Percentiles rank a stretch among this genome's conserved stretches.
These are phyloP conservation scores for Tolypocladium sp. DNA, from an alignment of 2,329 filamentous ascomycete genomes.

Conservation along the genomic window DNA sequence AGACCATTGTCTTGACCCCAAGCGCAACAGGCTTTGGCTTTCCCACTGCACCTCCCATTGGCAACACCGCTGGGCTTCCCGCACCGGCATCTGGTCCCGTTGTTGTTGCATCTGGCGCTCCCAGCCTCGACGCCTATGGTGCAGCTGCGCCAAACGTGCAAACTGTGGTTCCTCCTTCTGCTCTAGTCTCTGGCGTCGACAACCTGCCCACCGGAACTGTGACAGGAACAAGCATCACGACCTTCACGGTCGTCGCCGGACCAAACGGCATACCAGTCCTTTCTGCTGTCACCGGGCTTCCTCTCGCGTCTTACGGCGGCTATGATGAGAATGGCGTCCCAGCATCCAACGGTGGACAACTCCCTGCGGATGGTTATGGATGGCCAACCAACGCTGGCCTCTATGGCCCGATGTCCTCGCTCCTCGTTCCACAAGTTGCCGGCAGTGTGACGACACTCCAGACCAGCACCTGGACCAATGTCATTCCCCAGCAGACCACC, in stretches of 20 bases:
- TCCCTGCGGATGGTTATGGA: constrained; percentile 12
- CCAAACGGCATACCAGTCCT: constrained; percentile 11
- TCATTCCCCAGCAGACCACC: constrained; percentile 27
- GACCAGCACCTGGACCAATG: constrained; percentile 29
- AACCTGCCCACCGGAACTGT: constrained; percentile 10
- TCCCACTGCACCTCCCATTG: constrained; percentile 7
- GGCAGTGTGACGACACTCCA: constrained; percentile 12
- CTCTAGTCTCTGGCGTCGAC: constrained; percentile 11
- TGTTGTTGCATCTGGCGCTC: constrained; percentile 7
- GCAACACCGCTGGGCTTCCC: constrained; percentile 7
- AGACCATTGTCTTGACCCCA: constrained; percentile 20
- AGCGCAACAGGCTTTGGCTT: constrained; percentile 10
- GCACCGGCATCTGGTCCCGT: constrained; percentile 8
- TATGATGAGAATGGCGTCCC: constrained; percentile 7
- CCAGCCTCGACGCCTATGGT: constrained; percentile 17
- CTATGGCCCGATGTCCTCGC: constrained; percentile 14
- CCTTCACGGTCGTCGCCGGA: constrained; percentile 14
- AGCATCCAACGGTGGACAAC: constrained; percentile 5
- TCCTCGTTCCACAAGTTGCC: constrained; percentile 9
- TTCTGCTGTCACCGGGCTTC: constrained; percentile 8
- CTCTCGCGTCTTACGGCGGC: constrained; percentile 9
- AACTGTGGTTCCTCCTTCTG: constrained; percentile 6
- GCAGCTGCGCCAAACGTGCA: constrained; percentile 1
- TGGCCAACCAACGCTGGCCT: constrained; percentile 7
- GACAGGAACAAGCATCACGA: constrained; percentile 13